A percentile compares a stretch with the other conserved stretches of the same genome.
phyloP scores from a whole-genome alignment of 306 rosid genomes.

The Crataegus laevigata region DNA sequence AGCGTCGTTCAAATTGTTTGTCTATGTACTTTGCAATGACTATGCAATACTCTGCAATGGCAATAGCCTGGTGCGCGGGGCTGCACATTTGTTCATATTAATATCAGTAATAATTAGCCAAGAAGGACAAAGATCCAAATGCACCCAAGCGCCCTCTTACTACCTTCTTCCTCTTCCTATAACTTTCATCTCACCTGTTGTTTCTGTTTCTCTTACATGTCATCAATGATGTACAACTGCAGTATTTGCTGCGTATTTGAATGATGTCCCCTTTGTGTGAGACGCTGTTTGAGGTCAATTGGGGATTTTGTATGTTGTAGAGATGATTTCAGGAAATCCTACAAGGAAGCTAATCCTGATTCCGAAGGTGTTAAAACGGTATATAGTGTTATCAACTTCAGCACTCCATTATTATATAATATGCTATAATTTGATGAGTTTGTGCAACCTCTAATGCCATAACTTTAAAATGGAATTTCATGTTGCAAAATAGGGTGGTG shows the following conservation, averaged over 20 bases:
- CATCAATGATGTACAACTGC: too few species aligned
- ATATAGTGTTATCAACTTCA: background rate
- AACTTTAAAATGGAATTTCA: background rate
- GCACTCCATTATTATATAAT: background rate
- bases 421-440: background rate
- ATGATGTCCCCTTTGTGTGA: background rate
- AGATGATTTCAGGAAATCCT: constrained; percentile 66
- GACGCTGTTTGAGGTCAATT: background rate
- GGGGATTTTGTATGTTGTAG: constrained; percentile 18
- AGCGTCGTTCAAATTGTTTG: too few species aligned
- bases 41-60: too few species aligned
- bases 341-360: constrained; percentile 66
- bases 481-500: constrained; percentile 81
- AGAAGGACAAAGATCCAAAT: constrained; percentile 56
- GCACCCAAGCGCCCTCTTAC: constrained; percentile 78
- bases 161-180: constrained; percentile 81
- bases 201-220: background rate
- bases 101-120: constrained; percentile 4
- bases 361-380: constrained; percentile 65
- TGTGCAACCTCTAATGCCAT: background rate
- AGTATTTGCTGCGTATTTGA: too few species aligned
- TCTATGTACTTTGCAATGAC: too few species aligned
- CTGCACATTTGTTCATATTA: too few species aligned
- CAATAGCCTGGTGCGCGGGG: too few species aligned
- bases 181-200: background rate